Evolutionary conservation across 1,284 basidiomycete genomes (phyloP).

Genomic region (Pisolithus thermaeus): DNA sequence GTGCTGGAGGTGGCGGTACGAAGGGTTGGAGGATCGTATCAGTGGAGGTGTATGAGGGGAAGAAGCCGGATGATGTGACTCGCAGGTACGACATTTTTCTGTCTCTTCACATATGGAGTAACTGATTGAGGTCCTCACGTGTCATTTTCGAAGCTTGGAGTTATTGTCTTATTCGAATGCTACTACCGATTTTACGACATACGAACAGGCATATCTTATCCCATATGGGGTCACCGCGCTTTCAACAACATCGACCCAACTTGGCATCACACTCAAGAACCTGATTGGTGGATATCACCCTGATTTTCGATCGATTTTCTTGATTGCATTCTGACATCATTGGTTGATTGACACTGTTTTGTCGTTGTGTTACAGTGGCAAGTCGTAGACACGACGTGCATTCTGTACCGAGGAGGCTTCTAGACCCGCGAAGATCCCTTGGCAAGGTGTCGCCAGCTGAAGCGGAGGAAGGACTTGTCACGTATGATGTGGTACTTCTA

Average conservation of each 20-base stretch:
- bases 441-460: slow-evolving; percentile 76
- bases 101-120: background rate
- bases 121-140: slow-evolving; percentile 1
- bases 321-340: background rate
- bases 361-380: slow-evolving; percentile 48
- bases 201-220: slow-evolving; percentile 70
- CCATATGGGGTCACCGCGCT: slow-evolving; percentile 66
- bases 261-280: slow-evolving; percentile 85
- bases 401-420: slow-evolving; percentile 64
- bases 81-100: slow-evolving; percentile 46
- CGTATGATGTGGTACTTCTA: slow-evolving; percentile 78
- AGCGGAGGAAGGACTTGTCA: slow-evolving; percentile 79
- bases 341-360: background rate
- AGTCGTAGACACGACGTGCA: slow-evolving; percentile 73
- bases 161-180: slow-evolving; percentile 62
- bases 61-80: slow-evolving; percentile 56
- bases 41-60: slow-evolving; percentile 85
- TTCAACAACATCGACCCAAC: slow-evolving; percentile 75
- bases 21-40: slow-evolving; percentile 72
- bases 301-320: background rate
- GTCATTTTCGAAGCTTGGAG: slow-evolving; percentile 50
- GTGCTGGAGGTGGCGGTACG: slow-evolving; percentile 37
- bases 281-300: slow-evolving; percentile 59
- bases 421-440: slow-evolving; percentile 83
- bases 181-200: slow-evolving; percentile 46